Conservation (phyloP, 1,139 yeast species). For the Suhomyces atakaporum region DNA sequence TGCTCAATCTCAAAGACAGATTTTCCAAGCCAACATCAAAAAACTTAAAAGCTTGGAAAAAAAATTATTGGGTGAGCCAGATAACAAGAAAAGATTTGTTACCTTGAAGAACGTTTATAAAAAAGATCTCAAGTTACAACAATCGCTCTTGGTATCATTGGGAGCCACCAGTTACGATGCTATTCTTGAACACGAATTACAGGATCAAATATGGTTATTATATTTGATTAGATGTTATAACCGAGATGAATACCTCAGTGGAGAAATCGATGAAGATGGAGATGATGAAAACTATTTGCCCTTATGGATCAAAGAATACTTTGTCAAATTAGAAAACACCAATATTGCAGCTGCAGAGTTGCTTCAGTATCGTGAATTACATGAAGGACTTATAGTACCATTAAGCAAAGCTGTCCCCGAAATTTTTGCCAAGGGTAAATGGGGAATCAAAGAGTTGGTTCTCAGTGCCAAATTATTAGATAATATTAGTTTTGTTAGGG, state of each 20-base stretch:
- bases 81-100: conserved; percentile 40
- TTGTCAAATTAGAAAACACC: conserved; percentile 40
- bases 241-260: conserved; percentile 33
- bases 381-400: conserved; percentile 57
- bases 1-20: conserved; percentile 45
- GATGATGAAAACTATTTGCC: conserved; percentile 46
- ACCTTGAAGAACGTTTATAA: conserved; percentile 61
- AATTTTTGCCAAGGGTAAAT: conserved; percentile 57
- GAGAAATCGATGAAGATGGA: conserved; percentile 21
- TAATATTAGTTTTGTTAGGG: conserved; percentile 58
- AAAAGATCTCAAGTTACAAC: conserved; percentile 55
- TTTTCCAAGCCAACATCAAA: conserved; percentile 50
- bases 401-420: conserved; percentile 60
- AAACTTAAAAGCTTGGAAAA: conserved; percentile 54
- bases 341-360: conserved; percentile 53
- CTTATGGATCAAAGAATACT: conserved; percentile 50
- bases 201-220: conserved; percentile 61
- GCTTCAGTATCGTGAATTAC: conserved; percentile 53
- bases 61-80: conserved; percentile 39
- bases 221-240: conserved; percentile 66
- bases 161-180: conserved; percentile 60
- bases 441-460: conserved; percentile 63
- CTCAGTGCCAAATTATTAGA: conserved; percentile 63
- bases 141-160: conserved; percentile 54
- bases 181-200: conserved; percentile 45